These are phyloP conservation scores for Epichloe coenophiala DNA, from an alignment of 2,329 filamentous ascomycete species.

Conservation along the genomic window DNA sequence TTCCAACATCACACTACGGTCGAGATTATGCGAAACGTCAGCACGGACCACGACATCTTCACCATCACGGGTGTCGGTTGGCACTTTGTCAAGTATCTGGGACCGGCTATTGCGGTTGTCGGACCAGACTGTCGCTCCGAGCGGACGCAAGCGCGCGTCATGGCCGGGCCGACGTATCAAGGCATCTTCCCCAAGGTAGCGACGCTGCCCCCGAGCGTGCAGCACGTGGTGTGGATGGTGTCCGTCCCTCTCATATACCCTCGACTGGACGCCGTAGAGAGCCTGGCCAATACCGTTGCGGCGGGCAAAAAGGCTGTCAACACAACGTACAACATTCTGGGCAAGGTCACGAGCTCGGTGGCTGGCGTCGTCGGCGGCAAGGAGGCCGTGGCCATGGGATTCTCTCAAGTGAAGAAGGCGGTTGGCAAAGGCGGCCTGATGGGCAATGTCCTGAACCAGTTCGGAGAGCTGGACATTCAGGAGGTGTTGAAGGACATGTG, in stretches of 20 bases:
- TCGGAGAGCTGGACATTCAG: conserved; percentile 87
- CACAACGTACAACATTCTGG: conserved; percentile 88
- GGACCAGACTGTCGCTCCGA: conserved; percentile 89
- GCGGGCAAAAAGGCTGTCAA: conserved; percentile 98
- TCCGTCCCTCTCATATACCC: conserved; percentile 87
- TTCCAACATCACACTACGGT: conserved; percentile 97
- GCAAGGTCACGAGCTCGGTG: conserved; percentile 88
- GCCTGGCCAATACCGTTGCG: conserved; percentile 77
- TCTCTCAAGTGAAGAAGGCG: conserved; percentile 89
- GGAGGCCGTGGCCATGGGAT: conserved; percentile 81
- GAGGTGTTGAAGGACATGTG: conserved; percentile 94
- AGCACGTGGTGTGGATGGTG: conserved; percentile 95
- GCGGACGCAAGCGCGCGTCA: conserved; percentile 76
- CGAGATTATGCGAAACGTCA: conserved; percentile 81
- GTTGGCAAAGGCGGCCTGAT: conserved; percentile 92
- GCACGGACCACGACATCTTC: conserved; percentile 81
- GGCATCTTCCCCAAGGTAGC: conserved; percentile 94
- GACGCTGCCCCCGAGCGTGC: conserved; percentile 77
- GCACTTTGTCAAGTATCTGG: conserved; percentile 97
- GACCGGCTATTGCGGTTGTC: conserved; percentile 78
- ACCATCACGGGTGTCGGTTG: conserved; percentile 91
- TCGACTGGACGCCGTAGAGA: conserved; percentile 80
- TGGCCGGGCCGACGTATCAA: conserved; percentile 94
- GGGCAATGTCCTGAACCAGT: conserved; percentile 90
- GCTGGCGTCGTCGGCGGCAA: conserved; percentile 93